Base-by-base conservation (phyloP, 345 rosid species). In the Capsella bursapastoris region DNA sequence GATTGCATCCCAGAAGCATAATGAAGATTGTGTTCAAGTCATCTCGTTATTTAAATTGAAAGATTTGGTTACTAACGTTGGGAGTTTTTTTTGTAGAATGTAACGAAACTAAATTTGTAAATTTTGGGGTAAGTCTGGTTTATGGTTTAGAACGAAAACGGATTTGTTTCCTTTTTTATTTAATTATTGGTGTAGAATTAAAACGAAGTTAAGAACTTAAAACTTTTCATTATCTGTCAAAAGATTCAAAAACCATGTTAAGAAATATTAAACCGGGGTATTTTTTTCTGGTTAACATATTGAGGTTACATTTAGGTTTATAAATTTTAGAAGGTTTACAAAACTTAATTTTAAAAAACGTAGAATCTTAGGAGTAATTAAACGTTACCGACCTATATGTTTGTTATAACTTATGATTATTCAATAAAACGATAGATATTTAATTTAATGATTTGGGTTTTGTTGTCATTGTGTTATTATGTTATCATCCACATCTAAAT, bases 31-130 rank as follows among this genome's bases (percentile, higher is more conserved):
- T 64, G 44, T 64, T 77, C 47, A 77, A 45, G 22, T 32, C 76
- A 77, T 70, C 53, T 70, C 12, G 52, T 64, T 22, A 64, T 70
- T 70, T 64, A 76, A 55, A 70, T 3, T 40, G 50, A 76, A 64
- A 35, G 60, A 64, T 62, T 63, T 69, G 7, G 64, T 53, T 52
- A 37, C 35, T 41, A 32, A 70, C 70, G 44, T 55, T 63, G 15
- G 13, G 9, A 35, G 58, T 53, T 64, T 55, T 76, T 67, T 66
- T 68, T 76, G 47, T 63, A 63, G 75, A 13, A 14, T 37, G 64
- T 61, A 63, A 76, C 65, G 58, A 76, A 64, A 28, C 80, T 70
- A 70, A 40, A 38, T 70, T 62, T 13, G 66, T 75, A 60, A 75
- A 52, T 22, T 61, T 67, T 75, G 28, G 63, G 78, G 31, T 34